A percentile compares a stretch with the other conserved stretches of the same genome.
Conservation (phyloP, 176 grass and related monocot species). For the Oryza rufipogon region DNA sequence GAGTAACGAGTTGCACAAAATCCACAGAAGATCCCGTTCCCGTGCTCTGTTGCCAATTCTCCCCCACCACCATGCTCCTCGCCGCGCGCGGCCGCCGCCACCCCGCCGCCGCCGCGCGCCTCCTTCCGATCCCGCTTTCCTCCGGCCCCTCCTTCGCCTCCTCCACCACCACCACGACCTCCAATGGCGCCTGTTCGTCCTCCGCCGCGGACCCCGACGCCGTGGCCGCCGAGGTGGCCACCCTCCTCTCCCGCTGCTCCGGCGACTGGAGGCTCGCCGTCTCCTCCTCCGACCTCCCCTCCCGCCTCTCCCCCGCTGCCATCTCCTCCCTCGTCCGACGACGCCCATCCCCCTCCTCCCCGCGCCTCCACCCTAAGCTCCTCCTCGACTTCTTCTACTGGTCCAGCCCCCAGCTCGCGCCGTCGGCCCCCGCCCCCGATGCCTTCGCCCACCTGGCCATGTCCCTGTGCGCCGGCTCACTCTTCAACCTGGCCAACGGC, state of each 20-base stretch:
- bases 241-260: conserved; percentile 49
- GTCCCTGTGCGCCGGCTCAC: conserved; percentile 45
- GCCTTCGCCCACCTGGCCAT: conserved; percentile 56
- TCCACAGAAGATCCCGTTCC: neutral
- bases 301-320: conserved; percentile 42
- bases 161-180: conserved; percentile 3
- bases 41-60: too few species aligned
- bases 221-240: conserved; percentile 51
- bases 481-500: conserved; percentile 42
- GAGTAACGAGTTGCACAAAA: neutral
- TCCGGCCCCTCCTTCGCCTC: neutral
- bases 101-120: conserved; percentile 8
- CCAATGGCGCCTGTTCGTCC: conserved; percentile 11
- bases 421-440: conserved; percentile 34
- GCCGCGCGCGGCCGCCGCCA: conserved; percentile 11
- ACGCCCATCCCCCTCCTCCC: neutral
- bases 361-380: conserved; percentile 43
- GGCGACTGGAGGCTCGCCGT: conserved; percentile 62
- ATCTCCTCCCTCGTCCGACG: conserved; percentile 41
- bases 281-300: conserved; percentile 51
- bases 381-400: conserved; percentile 86
- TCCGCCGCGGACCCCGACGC: conserved; percentile 37
- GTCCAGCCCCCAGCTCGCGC: conserved; percentile 38
- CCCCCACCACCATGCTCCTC: conserved; percentile 22
- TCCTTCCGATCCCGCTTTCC: neutral